Base-by-base conservation (phyloP, 2,329 filamentous ascomycete species). In the Fusarium sublunatum region DNA sequence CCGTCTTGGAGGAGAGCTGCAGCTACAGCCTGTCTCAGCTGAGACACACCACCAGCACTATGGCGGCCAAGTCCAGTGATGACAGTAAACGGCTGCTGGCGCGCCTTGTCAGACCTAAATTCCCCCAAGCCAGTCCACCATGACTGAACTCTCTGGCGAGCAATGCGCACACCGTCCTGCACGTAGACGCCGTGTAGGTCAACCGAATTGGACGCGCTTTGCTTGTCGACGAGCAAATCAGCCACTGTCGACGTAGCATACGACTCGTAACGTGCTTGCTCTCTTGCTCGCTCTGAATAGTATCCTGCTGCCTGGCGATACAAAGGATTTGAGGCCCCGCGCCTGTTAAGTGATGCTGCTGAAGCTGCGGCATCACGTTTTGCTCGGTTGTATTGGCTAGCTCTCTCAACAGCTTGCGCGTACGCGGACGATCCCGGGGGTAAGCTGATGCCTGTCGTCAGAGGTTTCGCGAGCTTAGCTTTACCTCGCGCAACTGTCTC, bases 171-270 rank as follows among this genome's bases (percentile, higher is more conserved):
- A 2, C 91, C 94, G 73, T 96, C 91, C 44, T 87, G 81, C 2
- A 97, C 93, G 40, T 83, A 88, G 6, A 97, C 87, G 6, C 92
- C 92, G 74, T 98, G 94, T 25, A 98, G 79, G 74, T 98, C 94
- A 7, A 96, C 80, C 19, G 82, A 79, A 1, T 76, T 80, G 2
- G 74, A 58, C 0, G 82, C 83, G 46, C 91, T 93, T 71, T 93
- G 89, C 9, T 78, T 73, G 10, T 88, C 82, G 1, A 94, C 93
- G 4, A 89, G 81, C 0, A 84, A 76, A 69, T 95, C 90, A 2
- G 92, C 91, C 1, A 88, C 88, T 0, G 81, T 81, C n/a, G 87
- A 87, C 15, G 81, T 81, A n/a, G 87, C 83, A 15, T 79, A 78
- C 60, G 85, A 83, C 3, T 88, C 84, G 39, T 80, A 79, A 11